phyloP scores from a whole-genome alignment of 2,329 filamentous ascomycete genomes.

The Aschersonia sp. region DNA sequence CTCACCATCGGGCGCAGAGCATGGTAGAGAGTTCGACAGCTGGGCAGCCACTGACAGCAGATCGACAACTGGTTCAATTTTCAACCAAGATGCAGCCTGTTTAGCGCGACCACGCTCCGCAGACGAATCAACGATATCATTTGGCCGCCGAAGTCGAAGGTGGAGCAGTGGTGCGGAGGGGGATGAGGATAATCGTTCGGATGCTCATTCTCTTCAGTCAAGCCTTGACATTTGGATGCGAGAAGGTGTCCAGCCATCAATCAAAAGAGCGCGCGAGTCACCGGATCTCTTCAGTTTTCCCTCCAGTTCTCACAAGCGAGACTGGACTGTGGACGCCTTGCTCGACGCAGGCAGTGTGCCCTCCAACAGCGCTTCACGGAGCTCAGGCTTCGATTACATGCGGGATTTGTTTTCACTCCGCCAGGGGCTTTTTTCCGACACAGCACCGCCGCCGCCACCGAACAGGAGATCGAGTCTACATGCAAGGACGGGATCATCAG shows the following conservation, averaged over 20 bases:
- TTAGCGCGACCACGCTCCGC: slow-evolving; percentile 31
- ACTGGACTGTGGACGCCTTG: slow-evolving; percentile 34
- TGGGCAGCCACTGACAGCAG: slow-evolving; percentile 2
- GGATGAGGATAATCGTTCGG: slow-evolving; percentile 19
- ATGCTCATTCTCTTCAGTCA: slow-evolving; percentile 27
- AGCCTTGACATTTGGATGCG: slow-evolving; percentile 44
- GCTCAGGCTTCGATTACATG: slow-evolving; percentile 23
- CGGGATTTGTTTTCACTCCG: slow-evolving; percentile 30
- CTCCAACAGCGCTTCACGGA: slow-evolving; percentile 6
- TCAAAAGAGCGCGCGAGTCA: slow-evolving; percentile 18
- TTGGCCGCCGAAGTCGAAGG: slow-evolving; percentile 21
- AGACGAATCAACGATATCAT: slow-evolving; percentile 28
- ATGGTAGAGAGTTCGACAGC: neutral
- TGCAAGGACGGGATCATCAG: slow-evolving; percentile 24
- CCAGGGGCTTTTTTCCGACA: slow-evolving; percentile 20
- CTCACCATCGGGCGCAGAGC: neutral
- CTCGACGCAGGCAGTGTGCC: slow-evolving; percentile 19
- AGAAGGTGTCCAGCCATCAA: slow-evolving; percentile 30
- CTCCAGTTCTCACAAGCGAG: slow-evolving; percentile 15
- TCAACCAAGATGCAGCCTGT: slow-evolving; percentile 7
- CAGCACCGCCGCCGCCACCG: slow-evolving; percentile 29
- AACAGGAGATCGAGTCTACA: slow-evolving; percentile 39
- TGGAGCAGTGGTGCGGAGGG: slow-evolving; percentile 29
- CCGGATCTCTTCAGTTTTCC: slow-evolving; percentile 43
- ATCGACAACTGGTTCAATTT: slow-evolving; percentile 4